Conservation (phyloP, 1,284 basidiomycete species). For the Golubevia sp. region DNA sequence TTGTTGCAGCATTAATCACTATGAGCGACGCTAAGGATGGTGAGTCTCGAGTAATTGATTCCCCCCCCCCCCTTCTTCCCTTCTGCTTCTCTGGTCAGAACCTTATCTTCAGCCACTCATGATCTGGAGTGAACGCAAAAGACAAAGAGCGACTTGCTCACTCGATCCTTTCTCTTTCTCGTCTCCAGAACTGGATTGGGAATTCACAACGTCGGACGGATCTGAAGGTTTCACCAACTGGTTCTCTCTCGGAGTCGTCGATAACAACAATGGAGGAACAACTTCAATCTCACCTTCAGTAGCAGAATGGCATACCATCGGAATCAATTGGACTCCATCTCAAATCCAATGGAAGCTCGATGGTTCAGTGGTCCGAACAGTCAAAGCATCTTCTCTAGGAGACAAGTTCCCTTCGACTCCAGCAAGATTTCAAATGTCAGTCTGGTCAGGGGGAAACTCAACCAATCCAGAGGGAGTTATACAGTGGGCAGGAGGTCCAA, state of each 20-base stretch:
- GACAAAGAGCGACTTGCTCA: too few species aligned
- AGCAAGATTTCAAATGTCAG: conserved; percentile 36
- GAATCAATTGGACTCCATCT: conserved; percentile 40
- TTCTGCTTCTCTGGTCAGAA: background rate
- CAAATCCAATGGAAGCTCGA: conserved; percentile 44
- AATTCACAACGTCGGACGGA: conserved; percentile 27
- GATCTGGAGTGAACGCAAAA: too few species aligned
- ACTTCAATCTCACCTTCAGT: conserved; percentile 12
- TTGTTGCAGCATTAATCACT: conserved; percentile 44
- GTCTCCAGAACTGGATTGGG: conserved; percentile 14
- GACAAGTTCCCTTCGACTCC: conserved; percentile 38
- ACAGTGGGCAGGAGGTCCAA: conserved; percentile 42
- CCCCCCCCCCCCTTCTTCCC: background rate
- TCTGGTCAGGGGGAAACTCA: conserved; percentile 35
- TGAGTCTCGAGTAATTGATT: conserved; percentile 13
- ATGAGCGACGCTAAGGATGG: conserved; percentile 44
- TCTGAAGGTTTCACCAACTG: conserved; percentile 30
- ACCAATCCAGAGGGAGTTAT: conserved; percentile 27
- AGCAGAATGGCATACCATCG: conserved; percentile 39
- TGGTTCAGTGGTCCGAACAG: conserved; percentile 27
- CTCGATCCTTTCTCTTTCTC: background rate
- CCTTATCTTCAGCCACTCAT: too few species aligned
- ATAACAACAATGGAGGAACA: conserved; percentile 7
- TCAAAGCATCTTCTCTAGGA: conserved; percentile 20
- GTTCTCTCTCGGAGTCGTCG: conserved; percentile 20